These are phyloP conservation scores for Drechslerella coelobrocha DNA, from an alignment of 2,329 filamentous ascomycete species.

Conservation along the genomic window DNA sequence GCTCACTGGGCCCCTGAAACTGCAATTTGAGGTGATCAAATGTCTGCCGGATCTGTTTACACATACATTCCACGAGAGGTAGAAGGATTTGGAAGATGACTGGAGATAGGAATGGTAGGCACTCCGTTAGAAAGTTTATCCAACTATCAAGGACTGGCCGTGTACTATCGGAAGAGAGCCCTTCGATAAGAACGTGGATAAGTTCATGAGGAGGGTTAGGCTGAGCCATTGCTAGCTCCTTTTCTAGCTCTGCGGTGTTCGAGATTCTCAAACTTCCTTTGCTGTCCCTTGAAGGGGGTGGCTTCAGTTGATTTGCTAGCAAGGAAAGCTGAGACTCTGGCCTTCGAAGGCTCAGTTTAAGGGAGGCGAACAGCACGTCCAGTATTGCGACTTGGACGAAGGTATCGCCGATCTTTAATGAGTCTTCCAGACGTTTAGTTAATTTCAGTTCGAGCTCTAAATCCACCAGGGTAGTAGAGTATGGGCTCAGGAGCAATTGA, in stretches of 20 bases:
- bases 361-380: conserved; percentile 75
- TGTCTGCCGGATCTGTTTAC: conserved; percentile 73
- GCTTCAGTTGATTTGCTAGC: conserved; percentile 55
- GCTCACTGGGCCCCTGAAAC: conserved; percentile 63
- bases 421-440: conserved; percentile 71
- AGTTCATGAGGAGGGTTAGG: conserved; percentile 72
- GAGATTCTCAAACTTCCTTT: conserved; percentile 34
- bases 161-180: conserved; percentile 76
- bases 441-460: conserved; percentile 74
- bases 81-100: conserved; percentile 89
- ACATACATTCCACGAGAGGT: conserved; percentile 88
- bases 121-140: conserved; percentile 83
- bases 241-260: conserved; percentile 51
- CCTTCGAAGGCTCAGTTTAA: conserved; percentile 67
- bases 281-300: conserved; percentile 42
- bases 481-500: conserved; percentile 71
- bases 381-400: conserved; percentile 79
- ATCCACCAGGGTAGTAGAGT: conserved; percentile 66
- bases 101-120: conserved; percentile 81
- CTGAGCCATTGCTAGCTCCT: conserved; percentile 59
- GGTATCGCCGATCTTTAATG: conserved; percentile 67
- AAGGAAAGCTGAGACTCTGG: conserved; percentile 56
- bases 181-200: conserved; percentile 83
- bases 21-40: conserved; percentile 74
- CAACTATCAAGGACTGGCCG: conserved; percentile 86